Percentiles rank a stretch among this genome's conserved stretches.
Evolutionary conservation across 148 eudicot genomes (phyloP).

Genomic region (Mesembryanthemum crystallinum): DNA sequence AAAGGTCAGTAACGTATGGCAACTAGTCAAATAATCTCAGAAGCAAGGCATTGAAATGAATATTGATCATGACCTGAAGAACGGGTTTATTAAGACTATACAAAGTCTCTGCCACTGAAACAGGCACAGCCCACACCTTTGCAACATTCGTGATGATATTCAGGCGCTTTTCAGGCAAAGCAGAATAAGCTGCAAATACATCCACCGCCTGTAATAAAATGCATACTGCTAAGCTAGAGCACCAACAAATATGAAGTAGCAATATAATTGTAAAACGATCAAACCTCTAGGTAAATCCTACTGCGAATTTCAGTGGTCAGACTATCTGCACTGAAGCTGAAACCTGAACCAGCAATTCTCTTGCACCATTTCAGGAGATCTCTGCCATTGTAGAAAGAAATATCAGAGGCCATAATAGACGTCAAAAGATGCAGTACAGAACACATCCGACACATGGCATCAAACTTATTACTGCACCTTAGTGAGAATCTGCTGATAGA

Average conservation of each 20-base stretch:
- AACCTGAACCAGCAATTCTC: slow-evolving; percentile 66
- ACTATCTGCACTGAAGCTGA: slow-evolving; percentile 35
- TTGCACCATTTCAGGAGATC: slow-evolving; percentile 91
- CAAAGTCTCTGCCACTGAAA: slow-evolving; percentile 41
- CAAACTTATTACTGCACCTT: slow-evolving; percentile 41
- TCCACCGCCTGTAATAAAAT: slow-evolving; percentile 71
- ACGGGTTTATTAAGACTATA: slow-evolving; percentile 62
- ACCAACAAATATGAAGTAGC: background rate
- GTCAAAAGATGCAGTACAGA: background rate
- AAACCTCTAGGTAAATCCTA: slow-evolving; percentile 75
- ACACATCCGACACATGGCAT: background rate
- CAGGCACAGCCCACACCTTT: slow-evolving; percentile 55
- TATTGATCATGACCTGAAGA: slow-evolving; percentile 57
- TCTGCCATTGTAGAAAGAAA: slow-evolving; percentile 36
- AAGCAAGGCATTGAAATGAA: background rate
- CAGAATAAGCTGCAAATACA: slow-evolving; percentile 69
- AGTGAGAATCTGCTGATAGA: slow-evolving; percentile 58
- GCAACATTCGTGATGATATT: slow-evolving; percentile 56
- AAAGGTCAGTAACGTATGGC: background rate
- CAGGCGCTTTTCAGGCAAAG: slow-evolving; percentile 49
- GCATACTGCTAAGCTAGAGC: background rate
- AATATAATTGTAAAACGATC: background rate
- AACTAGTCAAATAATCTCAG: slow-evolving; percentile 1
- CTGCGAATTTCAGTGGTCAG: slow-evolving; percentile 43
- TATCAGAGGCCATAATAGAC: background rate